These are phyloP conservation scores for Hanseniaspora taiwanica DNA, from an alignment of 805 yeast species.

Conservation along the genomic window DNA sequence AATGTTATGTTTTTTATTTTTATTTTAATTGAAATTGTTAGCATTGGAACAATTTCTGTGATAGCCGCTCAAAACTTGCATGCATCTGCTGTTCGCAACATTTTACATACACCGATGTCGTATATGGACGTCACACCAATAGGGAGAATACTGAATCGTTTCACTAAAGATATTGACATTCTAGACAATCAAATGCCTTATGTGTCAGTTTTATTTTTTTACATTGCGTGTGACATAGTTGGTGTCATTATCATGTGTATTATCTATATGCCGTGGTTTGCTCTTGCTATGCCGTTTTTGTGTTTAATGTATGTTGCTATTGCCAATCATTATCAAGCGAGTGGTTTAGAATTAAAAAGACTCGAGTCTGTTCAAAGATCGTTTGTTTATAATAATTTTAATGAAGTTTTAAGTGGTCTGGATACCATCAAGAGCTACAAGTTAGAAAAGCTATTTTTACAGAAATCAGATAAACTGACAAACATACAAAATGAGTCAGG, in stretches of 20 bases:
- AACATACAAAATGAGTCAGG: slow-evolving; percentile 43
- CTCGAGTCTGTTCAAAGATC: slow-evolving; percentile 40
- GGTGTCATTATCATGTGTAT: slow-evolving; percentile 61
- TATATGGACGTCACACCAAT: slow-evolving; percentile 78
- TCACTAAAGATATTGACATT: slow-evolving; percentile 78
- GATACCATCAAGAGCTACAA: slow-evolving; percentile 33
- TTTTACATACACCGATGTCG: slow-evolving; percentile 70
- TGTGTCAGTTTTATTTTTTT: slow-evolving; percentile 29
- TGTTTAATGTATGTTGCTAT: slow-evolving; percentile 30
- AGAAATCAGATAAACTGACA: slow-evolving; percentile 34
- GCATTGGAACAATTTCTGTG: slow-evolving; percentile 25
- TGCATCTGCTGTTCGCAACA: slow-evolving; percentile 41
- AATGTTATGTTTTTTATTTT: slow-evolving; percentile 35
- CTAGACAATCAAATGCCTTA: slow-evolving; percentile 49
- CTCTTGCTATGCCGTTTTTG: slow-evolving; percentile 53
- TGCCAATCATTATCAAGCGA: slow-evolving; percentile 34
- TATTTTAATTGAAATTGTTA: slow-evolving; percentile 22
- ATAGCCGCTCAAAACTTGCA: slow-evolving; percentile 47
- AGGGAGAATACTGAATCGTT: slow-evolving; percentile 76
- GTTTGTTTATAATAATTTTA: slow-evolving; percentile 37
- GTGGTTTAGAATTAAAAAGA: slow-evolving; percentile 39
- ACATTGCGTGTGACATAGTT: slow-evolving; percentile 37
- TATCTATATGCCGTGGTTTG: slow-evolving; percentile 67
- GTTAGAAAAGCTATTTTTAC: slow-evolving; percentile 25
- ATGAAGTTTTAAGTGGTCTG: slow-evolving; percentile 37